phyloP scores from a whole-genome alignment of 768 basidiomycete species.

The Macrolepiota fuliginosa region DNA sequence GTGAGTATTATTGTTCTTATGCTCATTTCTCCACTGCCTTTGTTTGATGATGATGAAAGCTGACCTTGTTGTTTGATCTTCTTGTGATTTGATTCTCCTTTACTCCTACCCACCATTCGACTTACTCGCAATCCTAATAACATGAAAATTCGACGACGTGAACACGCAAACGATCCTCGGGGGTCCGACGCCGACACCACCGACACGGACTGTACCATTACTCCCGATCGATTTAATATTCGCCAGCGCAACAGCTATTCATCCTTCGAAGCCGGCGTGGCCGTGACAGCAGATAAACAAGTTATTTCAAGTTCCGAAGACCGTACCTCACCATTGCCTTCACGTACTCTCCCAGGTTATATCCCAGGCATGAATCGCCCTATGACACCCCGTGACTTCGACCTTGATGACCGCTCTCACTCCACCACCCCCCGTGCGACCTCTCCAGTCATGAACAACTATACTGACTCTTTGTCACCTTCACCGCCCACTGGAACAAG shows the following conservation, averaged over 20 bases:
- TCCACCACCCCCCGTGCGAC: constrained; percentile 82
- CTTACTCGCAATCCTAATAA: not conserved
- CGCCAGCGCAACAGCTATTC: constrained; percentile 33
- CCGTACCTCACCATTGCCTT: constrained; percentile 61
- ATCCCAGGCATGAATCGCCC: constrained; percentile 89
- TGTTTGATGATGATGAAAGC: not conserved
- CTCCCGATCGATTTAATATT: constrained; percentile 15
- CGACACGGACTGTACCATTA: not conserved
- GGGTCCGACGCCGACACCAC: not conserved
- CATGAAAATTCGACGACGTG: not conserved
- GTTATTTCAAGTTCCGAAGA: constrained; percentile 43
- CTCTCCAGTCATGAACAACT: constrained; percentile 46
- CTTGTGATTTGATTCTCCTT: not conserved
- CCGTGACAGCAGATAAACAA: constrained; percentile 23
- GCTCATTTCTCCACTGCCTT: not conserved
- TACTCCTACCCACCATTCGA: not conserved
- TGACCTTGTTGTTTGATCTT: not conserved
- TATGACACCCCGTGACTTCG: constrained; percentile 84
- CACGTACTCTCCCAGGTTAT: constrained; percentile 73
- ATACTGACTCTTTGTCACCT: constrained; percentile 27
- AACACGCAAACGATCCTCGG: not conserved
- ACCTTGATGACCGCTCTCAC: constrained; percentile 63
- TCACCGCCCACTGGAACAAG: constrained; percentile 30
- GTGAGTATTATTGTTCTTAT: constrained; percentile 24
- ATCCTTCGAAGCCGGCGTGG: constrained; percentile 62